A percentile compares a stretch with the other conserved stretches of the same genome.
Conservation (phyloP, 164 flowering plant species). For the Aristolochia fimbriata region DNA sequence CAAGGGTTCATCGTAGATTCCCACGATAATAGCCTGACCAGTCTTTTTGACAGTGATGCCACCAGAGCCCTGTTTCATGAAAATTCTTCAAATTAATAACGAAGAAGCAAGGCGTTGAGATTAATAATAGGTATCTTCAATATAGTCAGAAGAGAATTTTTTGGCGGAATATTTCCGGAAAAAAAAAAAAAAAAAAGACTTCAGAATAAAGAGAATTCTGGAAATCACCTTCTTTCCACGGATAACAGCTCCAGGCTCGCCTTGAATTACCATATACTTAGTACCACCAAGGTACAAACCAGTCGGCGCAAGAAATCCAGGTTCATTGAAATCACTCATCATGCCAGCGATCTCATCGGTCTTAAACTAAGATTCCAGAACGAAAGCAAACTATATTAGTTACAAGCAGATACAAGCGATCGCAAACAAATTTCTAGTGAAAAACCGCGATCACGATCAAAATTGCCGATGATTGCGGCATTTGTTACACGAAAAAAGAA, state of each 20-base stretch:
- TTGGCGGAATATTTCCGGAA: too few relatives aligned
- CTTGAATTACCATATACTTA: conserved; percentile 13
- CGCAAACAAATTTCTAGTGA: too few relatives aligned
- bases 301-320: conserved; percentile 13
- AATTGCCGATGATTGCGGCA: too few relatives aligned
- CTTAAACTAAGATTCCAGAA: conserved; percentile 7
- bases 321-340: conserved; percentile 7
- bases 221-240: conserved; percentile 11
- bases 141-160: too few relatives aligned
- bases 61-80: conserved; percentile 6
- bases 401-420: too few relatives aligned
- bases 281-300: conserved; percentile 9
- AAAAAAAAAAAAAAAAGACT: too few relatives aligned
- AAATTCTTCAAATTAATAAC: not conserved
- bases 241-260: conserved; percentile 11
- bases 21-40: conserved; percentile 3
- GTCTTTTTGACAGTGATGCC: conserved; percentile 9
- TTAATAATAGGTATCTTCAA: too few relatives aligned
- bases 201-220: not conserved
- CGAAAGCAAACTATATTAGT: too few relatives aligned
- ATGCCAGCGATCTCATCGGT: conserved; percentile 10
- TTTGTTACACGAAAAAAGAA: too few relatives aligned
- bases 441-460: too few relatives aligned
- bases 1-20: conserved; percentile 15
- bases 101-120: not conserved